These are phyloP conservation scores for Hibiscus tridactylites DNA, from an alignment of 345 rosid species.

Conservation along the genomic window DNA sequence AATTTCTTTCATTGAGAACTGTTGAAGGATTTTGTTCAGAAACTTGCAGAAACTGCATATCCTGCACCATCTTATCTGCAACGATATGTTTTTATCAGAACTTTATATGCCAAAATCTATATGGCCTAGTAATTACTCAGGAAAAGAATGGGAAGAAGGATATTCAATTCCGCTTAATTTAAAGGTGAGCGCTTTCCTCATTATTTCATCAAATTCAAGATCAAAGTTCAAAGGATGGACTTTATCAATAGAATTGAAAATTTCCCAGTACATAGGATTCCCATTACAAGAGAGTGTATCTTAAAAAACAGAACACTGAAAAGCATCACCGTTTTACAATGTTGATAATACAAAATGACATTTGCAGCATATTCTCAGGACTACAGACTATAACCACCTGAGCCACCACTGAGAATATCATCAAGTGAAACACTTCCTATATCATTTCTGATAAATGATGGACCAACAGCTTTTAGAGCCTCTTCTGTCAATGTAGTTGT, in stretches of 20 bases:
- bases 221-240: conserved; percentile 5
- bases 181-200: conserved; percentile 6
- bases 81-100: conserved; percentile 26
- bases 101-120: conserved; percentile 7
- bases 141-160: conserved; percentile 10
- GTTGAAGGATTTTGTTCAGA: conserved; percentile 28
- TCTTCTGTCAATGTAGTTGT: conserved; percentile 75
- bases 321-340: conserved; percentile 28
- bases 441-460: conserved; percentile 63
- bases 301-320: not conserved
- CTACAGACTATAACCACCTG: conserved; percentile 71
- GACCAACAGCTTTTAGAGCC: conserved; percentile 50
- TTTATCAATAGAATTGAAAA: not conserved
- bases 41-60: conserved; percentile 27
- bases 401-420: conserved; percentile 86
- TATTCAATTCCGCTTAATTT: not conserved
- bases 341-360: conserved; percentile 29
- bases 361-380: conserved; percentile 32
- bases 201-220: conserved; percentile 7
- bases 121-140: conserved; percentile 4
- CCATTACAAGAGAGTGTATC: conserved; percentile 23
- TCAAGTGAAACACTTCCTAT: conserved; percentile 67
- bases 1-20: conserved; percentile 29
- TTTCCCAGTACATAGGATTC: conserved; percentile 17
- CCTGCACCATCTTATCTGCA: conserved; percentile 46